These are phyloP conservation scores for Pseudomassariella vexata DNA, from an alignment of 2,329 filamentous ascomycete species.

Conservation along the genomic window DNA sequence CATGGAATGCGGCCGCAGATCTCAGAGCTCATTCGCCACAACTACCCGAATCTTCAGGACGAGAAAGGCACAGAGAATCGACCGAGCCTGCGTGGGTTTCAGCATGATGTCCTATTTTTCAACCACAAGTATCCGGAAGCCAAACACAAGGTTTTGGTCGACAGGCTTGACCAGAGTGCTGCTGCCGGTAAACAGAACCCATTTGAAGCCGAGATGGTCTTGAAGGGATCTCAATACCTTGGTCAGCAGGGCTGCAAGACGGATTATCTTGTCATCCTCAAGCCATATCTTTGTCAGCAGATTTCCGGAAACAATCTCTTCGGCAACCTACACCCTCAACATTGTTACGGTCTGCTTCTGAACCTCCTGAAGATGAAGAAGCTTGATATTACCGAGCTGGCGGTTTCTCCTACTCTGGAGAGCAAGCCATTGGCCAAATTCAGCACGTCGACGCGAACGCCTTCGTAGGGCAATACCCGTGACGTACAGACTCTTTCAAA, in stretches of 20 bases:
- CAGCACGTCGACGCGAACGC: too few species aligned
- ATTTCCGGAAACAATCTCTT: too few species aligned
- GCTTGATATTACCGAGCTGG: too few species aligned
- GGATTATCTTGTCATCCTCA: slow-evolving; percentile 60
- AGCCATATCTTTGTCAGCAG: slow-evolving; percentile 72
- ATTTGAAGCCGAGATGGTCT: slow-evolving; percentile 61
- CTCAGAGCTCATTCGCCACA: slow-evolving; percentile 49
- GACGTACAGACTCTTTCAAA: too few species aligned
- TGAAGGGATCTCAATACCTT: slow-evolving; percentile 61
- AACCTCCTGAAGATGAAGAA: too few species aligned
- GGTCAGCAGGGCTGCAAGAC: slow-evolving; percentile 66
- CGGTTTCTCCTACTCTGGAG: too few species aligned
- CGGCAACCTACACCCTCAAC: too few species aligned
- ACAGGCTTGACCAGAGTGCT: slow-evolving; percentile 42
- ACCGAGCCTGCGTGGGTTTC: slow-evolving; percentile 47
- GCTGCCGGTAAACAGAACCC: slow-evolving; percentile 55
- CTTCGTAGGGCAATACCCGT: too few species aligned
- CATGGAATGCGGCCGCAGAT: slow-evolving; percentile 67
- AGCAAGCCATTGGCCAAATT: too few species aligned
- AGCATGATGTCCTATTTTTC: slow-evolving; percentile 58
- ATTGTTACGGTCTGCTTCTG: too few species aligned
- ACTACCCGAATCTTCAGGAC: slow-evolving; percentile 58
- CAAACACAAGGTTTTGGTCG: slow-evolving; percentile 32
- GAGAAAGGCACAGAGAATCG: slow-evolving; percentile 41
- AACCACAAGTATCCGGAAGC: slow-evolving; percentile 54